Evolutionary conservation across 805 yeast genomes (phyloP), one percentile per base, ranked within the genome.

Genomic region (Yarrowia alimentaria): DNA sequence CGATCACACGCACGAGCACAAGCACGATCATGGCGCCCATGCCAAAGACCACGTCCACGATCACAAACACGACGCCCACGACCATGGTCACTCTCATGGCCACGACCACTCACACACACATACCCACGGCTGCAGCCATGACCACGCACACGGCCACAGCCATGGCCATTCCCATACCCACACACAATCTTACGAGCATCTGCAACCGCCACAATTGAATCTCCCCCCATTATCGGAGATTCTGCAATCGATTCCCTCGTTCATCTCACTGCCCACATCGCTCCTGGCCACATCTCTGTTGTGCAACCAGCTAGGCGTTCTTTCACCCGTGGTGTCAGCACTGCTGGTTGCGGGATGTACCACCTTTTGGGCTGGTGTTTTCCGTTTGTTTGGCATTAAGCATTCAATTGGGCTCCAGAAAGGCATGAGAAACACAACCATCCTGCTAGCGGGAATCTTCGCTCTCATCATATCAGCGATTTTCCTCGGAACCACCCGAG

Each of bases 231-330:
- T 40, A 9, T 28, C 47, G 11, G 26, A 32, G 11, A 11, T 40
- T 3, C 45, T 63, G n/a, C 60, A 60, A 17, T 51, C 58, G n/a
- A 50, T 64, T n/a, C 66, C 68, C 11, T 58, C 64, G 4, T 57
- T 61, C 21, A 52, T 64, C 10, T 58, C 68, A 11, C 56, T 64
- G 24, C 62, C 68, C 1, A 63, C 66, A 1, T 58, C 60, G 8
- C 33, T 64, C 33, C 54, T 62, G 20, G 62, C 64, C 3, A 54
- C 58, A 2, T 58, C 57, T 24, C 54, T 56, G 19, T 51, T 61
- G 13, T 34, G 54, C n/a, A 18, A 33, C 2, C 47, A 31, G 9
- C 45, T 53, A 6, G 56, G 53, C 22, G 51, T 35, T 50, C 17
- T 32, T 12, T 17, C 45, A 4, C 37, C 57, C 2, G 19, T 53